Evolutionary conservation across 129 eudicot species (phyloP).

Genomic region (Artemisia argyi): DNA sequence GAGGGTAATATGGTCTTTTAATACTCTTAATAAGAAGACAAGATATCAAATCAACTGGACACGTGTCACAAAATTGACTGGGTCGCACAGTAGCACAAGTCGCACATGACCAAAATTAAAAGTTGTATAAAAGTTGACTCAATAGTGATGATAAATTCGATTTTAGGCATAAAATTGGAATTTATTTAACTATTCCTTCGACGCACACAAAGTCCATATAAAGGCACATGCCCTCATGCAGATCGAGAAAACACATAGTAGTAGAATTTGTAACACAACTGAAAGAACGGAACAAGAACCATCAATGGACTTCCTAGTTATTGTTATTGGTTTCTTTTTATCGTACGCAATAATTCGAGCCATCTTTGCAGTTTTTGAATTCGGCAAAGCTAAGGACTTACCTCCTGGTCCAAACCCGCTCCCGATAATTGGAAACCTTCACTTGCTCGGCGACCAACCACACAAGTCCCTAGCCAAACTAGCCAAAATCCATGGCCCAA

Average conservation of each 20-base stretch:
- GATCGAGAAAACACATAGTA: not conserved
- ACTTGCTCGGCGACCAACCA: slow-evolving; percentile 44
- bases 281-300: no score
- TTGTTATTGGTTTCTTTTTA: slow-evolving; percentile 18
- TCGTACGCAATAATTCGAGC: slow-evolving; percentile 17
- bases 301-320: slow-evolving; percentile 39
- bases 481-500: slow-evolving; percentile 40
- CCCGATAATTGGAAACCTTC: slow-evolving; percentile 47
- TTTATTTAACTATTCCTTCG: no score
- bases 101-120: no score
- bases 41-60: no score
- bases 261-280: not conserved
- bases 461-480: slow-evolving; percentile 38
- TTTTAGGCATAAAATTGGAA: no score
- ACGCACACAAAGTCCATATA: not conserved
- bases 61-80: no score
- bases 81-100: no score
- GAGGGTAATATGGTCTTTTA: no score
- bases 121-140: no score
- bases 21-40: no score
- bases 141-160: no score
- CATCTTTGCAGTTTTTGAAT: slow-evolving; percentile 5
- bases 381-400: slow-evolving; percentile 28
- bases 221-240: not conserved
- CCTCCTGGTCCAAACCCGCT: slow-evolving; percentile 43